These are phyloP conservation scores for Collybiopsis confluens DNA, from an alignment of 768 basidiomycete species.

Conservation along the genomic window DNA sequence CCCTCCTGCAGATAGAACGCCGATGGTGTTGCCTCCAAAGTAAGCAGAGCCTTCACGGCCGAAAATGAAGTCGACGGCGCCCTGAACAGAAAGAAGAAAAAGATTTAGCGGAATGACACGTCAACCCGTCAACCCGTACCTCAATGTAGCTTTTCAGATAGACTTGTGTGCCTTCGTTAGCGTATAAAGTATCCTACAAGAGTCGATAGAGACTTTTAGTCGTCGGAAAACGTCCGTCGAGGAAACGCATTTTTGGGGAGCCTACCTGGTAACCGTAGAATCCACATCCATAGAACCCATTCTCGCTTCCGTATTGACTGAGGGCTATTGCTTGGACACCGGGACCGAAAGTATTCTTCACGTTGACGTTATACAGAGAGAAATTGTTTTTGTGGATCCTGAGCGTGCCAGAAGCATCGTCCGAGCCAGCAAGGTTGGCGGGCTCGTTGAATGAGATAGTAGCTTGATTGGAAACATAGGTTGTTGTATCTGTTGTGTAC, in stretches of 20 bases:
- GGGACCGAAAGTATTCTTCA: constrained; percentile 41
- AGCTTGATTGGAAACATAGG: constrained; percentile 35
- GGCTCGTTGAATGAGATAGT: constrained; percentile 33
- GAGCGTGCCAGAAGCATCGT: constrained; percentile 46
- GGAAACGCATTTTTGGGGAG: no score
- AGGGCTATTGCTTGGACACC: constrained; percentile 46
- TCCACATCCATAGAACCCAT: constrained; percentile 41
- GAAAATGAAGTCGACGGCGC: constrained; percentile 49
- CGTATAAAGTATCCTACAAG: constrained; percentile 43
- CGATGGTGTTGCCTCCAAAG: constrained; percentile 48
- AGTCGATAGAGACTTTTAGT: no score
- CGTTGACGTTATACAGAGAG: constrained; percentile 46
- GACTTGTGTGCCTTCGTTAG: constrained; percentile 45
- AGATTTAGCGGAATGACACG: neutral
- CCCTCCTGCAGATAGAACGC: constrained; percentile 35
- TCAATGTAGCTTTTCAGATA: constrained; percentile 45
- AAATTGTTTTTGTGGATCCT: constrained; percentile 46
- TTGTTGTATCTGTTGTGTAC: constrained; percentile 36
- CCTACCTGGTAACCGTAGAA: constrained; percentile 41
- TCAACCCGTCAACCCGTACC: constrained; percentile 18
- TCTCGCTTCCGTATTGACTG: constrained; percentile 43
- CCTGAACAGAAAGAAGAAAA: no score
- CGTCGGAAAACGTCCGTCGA: no score
- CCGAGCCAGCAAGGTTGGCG: constrained; percentile 32
- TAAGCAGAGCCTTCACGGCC: constrained; percentile 40